phyloP scores from a whole-genome alignment of 2,329 filamentous ascomycete species.

The Didymella arachidicola region DNA sequence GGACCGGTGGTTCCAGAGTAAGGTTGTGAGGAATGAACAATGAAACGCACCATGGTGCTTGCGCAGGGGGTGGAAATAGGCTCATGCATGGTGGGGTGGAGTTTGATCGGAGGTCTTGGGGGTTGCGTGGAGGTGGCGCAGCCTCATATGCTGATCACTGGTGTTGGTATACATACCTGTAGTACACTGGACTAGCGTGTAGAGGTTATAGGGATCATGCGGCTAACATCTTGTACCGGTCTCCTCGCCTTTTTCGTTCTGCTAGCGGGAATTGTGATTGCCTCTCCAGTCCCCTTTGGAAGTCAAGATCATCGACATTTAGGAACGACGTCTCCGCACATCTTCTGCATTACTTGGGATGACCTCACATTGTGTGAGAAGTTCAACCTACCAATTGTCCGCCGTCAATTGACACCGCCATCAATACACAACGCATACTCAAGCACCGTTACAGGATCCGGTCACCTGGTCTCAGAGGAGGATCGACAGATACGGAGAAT shows the following conservation, averaged over 20 bases:
- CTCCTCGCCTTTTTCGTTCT: not conserved
- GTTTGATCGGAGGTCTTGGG: not conserved
- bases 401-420: not conserved
- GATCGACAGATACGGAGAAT: slow-evolving; percentile 2
- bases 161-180: not conserved
- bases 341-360: not conserved
- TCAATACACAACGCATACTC: not conserved
- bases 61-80: slow-evolving; percentile 1
- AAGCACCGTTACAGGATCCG: not conserved
- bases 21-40: not conserved
- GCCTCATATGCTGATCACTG: not conserved
- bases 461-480: not conserved
- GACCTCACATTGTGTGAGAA: not conserved
- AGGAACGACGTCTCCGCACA: not conserved
- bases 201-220: not conserved
- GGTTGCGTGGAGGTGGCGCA: slow-evolving; percentile 4
- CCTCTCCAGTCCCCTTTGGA: not conserved
- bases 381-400: not conserved
- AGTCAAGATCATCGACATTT: not conserved
- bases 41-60: not conserved
- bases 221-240: not conserved
- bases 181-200: not conserved
- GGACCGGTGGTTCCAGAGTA: not conserved
- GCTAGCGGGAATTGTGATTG: not conserved
- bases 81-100: not conserved